These are phyloP conservation scores for Jasminum sambac DNA, from an alignment of 257 asterid species.

Conservation along the genomic window DNA sequence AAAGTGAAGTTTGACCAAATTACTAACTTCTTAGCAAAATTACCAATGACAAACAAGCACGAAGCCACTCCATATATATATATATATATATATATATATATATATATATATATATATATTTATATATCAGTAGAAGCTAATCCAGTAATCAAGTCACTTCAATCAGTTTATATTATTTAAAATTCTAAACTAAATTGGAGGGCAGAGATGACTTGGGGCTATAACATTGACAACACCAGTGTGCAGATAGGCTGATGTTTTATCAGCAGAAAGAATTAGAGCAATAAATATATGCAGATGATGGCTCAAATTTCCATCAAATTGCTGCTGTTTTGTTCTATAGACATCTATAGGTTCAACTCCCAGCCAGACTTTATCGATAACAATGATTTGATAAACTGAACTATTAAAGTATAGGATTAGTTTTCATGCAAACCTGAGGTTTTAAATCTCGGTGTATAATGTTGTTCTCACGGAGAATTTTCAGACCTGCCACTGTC, in stretches of 20 bases:
- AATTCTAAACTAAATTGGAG: neutral
- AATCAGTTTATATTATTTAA: slow-evolving; percentile 11
- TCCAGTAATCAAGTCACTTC: slow-evolving; percentile 15
- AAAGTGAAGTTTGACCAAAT: neutral
- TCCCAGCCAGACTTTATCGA: slow-evolving; percentile 3
- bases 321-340: neutral
- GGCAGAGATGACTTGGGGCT: neutral
- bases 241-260: neutral
- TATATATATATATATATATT: no score
- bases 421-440: slow-evolving; percentile 57
- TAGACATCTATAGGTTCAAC: slow-evolving; percentile 11
- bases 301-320: neutral
- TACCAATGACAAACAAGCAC: no score
- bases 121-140: slow-evolving; percentile 1
- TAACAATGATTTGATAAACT: neutral
- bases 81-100: no score
- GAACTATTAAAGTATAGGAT: slow-evolving; percentile 12
- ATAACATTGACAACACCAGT: neutral
- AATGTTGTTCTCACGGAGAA: slow-evolving; percentile 75
- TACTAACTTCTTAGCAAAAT: no score
- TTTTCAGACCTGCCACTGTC: slow-evolving; percentile 86
- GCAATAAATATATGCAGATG: neutral
- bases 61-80: no score
- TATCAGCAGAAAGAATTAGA: neutral
- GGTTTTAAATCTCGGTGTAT: slow-evolving; percentile 96